These are phyloP conservation scores for Akanthomyces muscarius DNA, from an alignment of 2,329 filamentous ascomycete species.

Conservation along the genomic window DNA sequence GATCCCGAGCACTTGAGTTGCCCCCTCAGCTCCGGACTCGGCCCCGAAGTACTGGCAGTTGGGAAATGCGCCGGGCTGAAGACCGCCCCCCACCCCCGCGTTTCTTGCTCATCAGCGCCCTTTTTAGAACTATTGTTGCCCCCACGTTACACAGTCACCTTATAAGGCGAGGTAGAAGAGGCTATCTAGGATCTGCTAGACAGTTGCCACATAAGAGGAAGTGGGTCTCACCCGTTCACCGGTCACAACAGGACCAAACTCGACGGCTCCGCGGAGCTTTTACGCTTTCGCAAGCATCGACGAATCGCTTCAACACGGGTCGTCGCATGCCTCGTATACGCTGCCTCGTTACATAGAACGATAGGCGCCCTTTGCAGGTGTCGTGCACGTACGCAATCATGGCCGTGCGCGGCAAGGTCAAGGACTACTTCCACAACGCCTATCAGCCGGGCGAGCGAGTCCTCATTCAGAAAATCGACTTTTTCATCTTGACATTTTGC, in stretches of 20 bases:
- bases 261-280: not conserved
- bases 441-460: slow-evolving; percentile 38
- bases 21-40: too few relatives aligned
- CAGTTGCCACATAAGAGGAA: too few relatives aligned
- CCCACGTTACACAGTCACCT: too few relatives aligned
- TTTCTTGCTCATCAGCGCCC: not conserved
- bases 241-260: too few relatives aligned
- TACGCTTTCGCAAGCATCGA: not conserved
- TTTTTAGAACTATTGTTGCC: too few relatives aligned
- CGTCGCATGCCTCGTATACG: not conserved
- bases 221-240: too few relatives aligned
- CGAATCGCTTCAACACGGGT: not conserved
- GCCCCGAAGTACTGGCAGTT: not conserved
- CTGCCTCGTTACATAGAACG: not conserved
- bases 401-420: slow-evolving; percentile 21
- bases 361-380: not conserved
- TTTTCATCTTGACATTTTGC: slow-evolving; percentile 62
- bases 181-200: too few relatives aligned
- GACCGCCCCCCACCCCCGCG: not conserved
- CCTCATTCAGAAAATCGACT: slow-evolving; percentile 56
- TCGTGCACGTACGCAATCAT: not conserved
- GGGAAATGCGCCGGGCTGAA: not conserved
- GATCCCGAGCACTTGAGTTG: too few relatives aligned
- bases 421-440: slow-evolving; percentile 32
- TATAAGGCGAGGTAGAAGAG: too few relatives aligned